A percentile compares a stretch with the other conserved stretches of the same genome.
Conservation (phyloP, 176 grass and related monocot species). For the Musa itinerans region DNA sequence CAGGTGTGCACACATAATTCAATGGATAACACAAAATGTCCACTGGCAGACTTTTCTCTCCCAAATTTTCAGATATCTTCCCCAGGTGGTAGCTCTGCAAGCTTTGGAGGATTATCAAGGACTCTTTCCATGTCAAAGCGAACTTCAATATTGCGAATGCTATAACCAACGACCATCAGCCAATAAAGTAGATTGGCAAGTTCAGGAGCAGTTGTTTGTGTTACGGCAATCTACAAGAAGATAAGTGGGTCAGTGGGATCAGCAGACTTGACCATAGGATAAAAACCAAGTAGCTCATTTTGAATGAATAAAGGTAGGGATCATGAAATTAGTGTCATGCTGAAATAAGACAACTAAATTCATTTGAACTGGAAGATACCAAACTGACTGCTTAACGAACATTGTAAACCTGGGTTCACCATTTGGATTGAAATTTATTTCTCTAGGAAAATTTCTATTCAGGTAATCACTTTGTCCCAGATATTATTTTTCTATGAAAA, state of each 20-base stretch:
- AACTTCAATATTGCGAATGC: constrained; percentile 88
- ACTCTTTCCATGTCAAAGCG: constrained; percentile 90
- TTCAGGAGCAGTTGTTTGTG: constrained; percentile 62
- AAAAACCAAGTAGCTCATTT: not conserved
- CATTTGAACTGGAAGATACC: not conserved
- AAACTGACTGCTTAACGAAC: not conserved
- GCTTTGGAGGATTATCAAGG: constrained; percentile 51
- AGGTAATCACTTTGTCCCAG: too few species aligned
- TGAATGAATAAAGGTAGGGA: too few species aligned
- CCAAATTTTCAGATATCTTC: constrained; percentile 31
- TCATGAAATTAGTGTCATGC: not conserved
- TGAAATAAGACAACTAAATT: not conserved
- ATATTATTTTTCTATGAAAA: too few species aligned
- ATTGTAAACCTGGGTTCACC: too few species aligned
- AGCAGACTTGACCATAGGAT: not conserved
- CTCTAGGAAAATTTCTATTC: too few species aligned
- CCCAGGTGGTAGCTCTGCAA: constrained; percentile 63
- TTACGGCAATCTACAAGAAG: constrained; percentile 45
- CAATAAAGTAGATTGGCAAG: constrained; percentile 77
- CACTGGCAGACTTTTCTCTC: not conserved
- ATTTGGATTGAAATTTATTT: too few species aligned
- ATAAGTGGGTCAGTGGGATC: not conserved
- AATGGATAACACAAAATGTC: too few species aligned
- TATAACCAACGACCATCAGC: constrained; percentile 92
- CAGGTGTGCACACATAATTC: too few species aligned